Base-by-base conservation (phyloP, 129 eudicot species). In the Centaurea solstitialis region DNA sequence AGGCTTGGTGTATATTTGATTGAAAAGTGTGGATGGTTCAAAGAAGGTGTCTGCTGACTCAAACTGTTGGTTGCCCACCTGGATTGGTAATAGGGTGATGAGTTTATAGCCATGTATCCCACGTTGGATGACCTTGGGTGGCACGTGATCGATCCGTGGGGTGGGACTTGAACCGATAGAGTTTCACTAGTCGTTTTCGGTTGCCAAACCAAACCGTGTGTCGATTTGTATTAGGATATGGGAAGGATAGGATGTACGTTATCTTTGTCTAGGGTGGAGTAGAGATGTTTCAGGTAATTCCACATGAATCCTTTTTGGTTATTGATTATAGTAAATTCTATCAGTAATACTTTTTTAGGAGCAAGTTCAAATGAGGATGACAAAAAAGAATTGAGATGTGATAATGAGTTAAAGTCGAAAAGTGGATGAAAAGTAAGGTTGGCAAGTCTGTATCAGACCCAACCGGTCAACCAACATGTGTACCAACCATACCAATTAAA, bases 101-200 rank as follows among this genome's bases (percentile, higher is more conserved):
- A 62, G 78, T 77, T 83, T 83, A 70, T 21, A 72, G 82, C 86
- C 86, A 83, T 70, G 86, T 83, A 83, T 83, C 69, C 43, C 59
- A 72, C 62, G 18, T 77, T 77, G 22, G 73, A 70, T 82, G 77
- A 47, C 13, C 21, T 53, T 17, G 23, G 26, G 57, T 70, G 72
- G 68, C 87, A 79, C 80, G 72, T 78, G 87, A 73, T 45, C n/a
- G 21, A 28, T 35, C n/a, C 22, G 39, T 53, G 62, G 65, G 65
- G 43, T 37, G 72, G 85, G 78, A 21, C 38, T 22, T 37, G 11
- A 47, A 5, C 68, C 6, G 40, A 26, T 3, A 24, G 21, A 10
- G 7, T 82, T 53, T 69, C 50, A 40, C 9, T 47, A 40, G 28
- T 66, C 67, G 4, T 28, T 79, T 79, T 69, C 21, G 75, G 69